Base-by-base conservation (phyloP, 495 filamentous ascomycete genomes). In the Clohesyomyces aquaticus region DNA sequence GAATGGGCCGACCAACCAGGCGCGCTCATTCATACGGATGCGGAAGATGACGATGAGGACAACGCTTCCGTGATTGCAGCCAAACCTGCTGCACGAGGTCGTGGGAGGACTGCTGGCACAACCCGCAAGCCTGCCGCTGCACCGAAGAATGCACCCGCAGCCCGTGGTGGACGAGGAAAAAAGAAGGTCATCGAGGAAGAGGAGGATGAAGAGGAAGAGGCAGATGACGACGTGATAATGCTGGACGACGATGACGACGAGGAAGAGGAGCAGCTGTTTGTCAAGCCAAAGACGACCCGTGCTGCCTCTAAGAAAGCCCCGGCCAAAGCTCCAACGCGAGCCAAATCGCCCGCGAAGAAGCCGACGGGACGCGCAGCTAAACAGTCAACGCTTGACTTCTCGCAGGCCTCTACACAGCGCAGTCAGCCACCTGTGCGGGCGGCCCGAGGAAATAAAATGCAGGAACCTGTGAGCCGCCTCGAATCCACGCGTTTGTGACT, bases 1-100 rank as follows among this genome's bases (percentile, higher is more conserved):
- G 74, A 79, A 28, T 98, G 94, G 94, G 85, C 85, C 45, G 88
- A 94, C 59, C 84, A 91, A 57, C 85, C 88, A 0, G 85, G 84
- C 0, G 90, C 90, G 11, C 75, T 88, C n/a, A 79, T 83, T 38
- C 78, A 77, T 62, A 81, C 80, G 1, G 82, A 87, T 47, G 78
- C 79, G 38, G 83, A 81, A 49, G 82, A 83, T 11, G 75, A 77
- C 65, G 79, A 81, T 19, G 75, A 78, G 61, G 77, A 74, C 29
- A 78, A 82, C 48, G 75, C 74, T 63, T 74, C 78, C 57, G 52
- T 69, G 38, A 23, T 55, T 23, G 21, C 69, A 55, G 19, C 73
- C 62, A 54, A 67, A 49, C 50, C 76, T 27, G 57, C 80, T 18
- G 70, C 76, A 53, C 74, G 83, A 35, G 82, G 81, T 42, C 73